Base-by-base conservation (phyloP, 2,329 filamentous ascomycete species). In the Epichloe baconii region DNA sequence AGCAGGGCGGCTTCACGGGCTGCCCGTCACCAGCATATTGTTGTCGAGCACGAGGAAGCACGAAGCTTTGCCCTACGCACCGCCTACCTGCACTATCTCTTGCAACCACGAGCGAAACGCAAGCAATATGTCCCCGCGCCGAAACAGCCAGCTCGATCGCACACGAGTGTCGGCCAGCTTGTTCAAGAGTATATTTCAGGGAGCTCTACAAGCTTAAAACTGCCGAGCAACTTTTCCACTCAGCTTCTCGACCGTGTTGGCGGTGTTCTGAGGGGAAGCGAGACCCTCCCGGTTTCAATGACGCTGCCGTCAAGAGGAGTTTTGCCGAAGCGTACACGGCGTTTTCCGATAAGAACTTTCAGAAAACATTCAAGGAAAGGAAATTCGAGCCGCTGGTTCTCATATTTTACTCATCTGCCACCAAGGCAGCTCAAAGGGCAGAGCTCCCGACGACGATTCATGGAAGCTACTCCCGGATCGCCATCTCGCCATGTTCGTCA, bases 341-440 rank as follows among this genome's bases (percentile, higher is more conserved):
- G 52, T 86, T 98, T 66, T 96, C 91, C 59, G 88, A 94, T 55
- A 83, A 83, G 55, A 82, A 80, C 44, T 96, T 96, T 63, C 84
- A 88, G 58, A 94, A 89, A 71, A 85, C 83, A 53, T 88, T 96
- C 63, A 95, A 95, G 69, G 91, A 96, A 66, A 80, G 91, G 55
- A 84, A 91, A 62, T 84, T 95, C 21, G 93, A 98, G 68, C 90
- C 95, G 56, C 72, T 97, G 48, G 82, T 98, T 48, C 76, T 98
- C 58, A 96, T 97, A 56, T 97, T 98, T 74, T 97, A 94, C 69
- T 94, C 90, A 1, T 86, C 88, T 56, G 90, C 93, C 6, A 95
- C 88, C 44, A 94, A 95, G 66, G 90, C 70, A 35, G 70, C 95
- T 55, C 78, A 95, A 61, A 86, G 66, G 87, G 59, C 59, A 88